Evolutionary conservation across 2,329 filamentous ascomycete species (phyloP).

Genomic region (Pseudogymnoascus sp.): DNA sequence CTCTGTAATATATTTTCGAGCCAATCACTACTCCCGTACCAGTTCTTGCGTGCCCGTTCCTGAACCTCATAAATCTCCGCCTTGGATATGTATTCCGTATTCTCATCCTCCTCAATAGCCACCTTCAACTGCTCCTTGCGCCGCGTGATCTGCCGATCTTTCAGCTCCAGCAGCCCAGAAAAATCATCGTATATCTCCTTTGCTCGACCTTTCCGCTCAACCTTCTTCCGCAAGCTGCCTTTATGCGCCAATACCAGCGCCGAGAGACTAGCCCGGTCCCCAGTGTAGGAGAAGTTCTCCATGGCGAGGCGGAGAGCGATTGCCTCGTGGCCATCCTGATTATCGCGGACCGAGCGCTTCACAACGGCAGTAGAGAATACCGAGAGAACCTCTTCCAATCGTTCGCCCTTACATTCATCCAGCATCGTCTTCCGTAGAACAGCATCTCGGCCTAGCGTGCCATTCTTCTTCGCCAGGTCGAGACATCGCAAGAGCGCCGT

Average conservation of each 20-base stretch:
- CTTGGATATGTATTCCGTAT: conserved; percentile 28
- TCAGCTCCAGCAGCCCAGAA: conserved; percentile 52
- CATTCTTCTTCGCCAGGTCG: conserved; percentile 80
- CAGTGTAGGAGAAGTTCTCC: conserved; percentile 49
- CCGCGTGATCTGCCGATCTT: conserved; percentile 48
- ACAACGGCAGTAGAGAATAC: conserved; percentile 77
- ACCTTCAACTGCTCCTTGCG: conserved; percentile 40
- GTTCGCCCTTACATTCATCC: conserved; percentile 89
- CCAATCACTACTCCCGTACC: conserved; percentile 71
- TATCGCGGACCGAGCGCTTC: conserved; percentile 51
- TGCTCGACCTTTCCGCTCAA: conserved; percentile 52
- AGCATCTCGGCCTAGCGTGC: conserved; percentile 67
- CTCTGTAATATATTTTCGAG: conserved; percentile 62
- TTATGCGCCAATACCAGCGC: conserved; percentile 67
- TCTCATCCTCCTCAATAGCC: conserved; percentile 24
- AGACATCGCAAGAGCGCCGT: conserved; percentile 73
- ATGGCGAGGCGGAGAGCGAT: conserved; percentile 47
- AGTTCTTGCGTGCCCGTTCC: conserved; percentile 59
- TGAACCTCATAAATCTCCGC: conserved; percentile 42
- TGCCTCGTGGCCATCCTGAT: conserved; percentile 36
- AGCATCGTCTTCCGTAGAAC: conserved; percentile 89
- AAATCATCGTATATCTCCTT: conserved; percentile 55
- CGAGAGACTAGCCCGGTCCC: conserved; percentile 46
- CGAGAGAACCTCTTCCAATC: conserved; percentile 77
- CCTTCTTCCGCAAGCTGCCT: conserved; percentile 49